These are phyloP conservation scores for Tephrocybe rancida DNA, from an alignment of 768 basidiomycete species.

Conservation along the genomic window DNA sequence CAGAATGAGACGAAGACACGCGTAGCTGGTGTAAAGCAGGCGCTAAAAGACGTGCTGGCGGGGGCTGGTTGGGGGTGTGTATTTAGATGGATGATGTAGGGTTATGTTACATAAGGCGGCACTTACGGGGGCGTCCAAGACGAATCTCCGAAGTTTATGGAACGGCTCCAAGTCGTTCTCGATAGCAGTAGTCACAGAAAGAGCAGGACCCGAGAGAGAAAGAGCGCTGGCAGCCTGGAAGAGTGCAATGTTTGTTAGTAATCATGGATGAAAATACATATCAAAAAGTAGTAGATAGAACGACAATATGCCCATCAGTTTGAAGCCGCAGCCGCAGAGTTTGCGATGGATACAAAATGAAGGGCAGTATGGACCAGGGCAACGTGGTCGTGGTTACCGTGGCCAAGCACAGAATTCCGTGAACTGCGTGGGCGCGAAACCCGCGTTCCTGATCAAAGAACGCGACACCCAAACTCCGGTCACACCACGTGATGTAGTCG, in stretches of 20 bases:
- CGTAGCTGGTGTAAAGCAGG: conserved; percentile 22
- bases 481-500: conserved; percentile 27
- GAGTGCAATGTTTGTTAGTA: conserved; percentile 14
- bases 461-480: conserved; percentile 8
- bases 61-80: conserved; percentile 15
- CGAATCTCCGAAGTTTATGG: conserved; percentile 52
- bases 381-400: conserved; percentile 19
- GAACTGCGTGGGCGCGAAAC: conserved; percentile 29
- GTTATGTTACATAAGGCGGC: conserved; percentile 17
- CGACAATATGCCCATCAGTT: neutral
- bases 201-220: conserved; percentile 46
- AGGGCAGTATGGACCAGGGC: conserved; percentile 17
- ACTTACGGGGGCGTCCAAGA: conserved; percentile 21
- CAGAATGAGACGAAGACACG: conserved; percentile 30
- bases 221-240: conserved; percentile 61
- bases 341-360: conserved; percentile 16
- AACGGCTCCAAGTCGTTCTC: conserved; percentile 67
- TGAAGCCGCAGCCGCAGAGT: neutral
- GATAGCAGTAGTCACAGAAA: conserved; percentile 57
- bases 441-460: conserved; percentile 17
- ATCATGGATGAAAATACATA: conserved; percentile 7
- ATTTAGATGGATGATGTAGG: conserved; percentile 16
- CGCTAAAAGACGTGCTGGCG: conserved; percentile 18
- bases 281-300: neutral
- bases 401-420: conserved; percentile 23